phyloP scores from a whole-genome alignment of 2,329 filamentous ascomycete species.

The Emericellopsis cladophorae region DNA sequence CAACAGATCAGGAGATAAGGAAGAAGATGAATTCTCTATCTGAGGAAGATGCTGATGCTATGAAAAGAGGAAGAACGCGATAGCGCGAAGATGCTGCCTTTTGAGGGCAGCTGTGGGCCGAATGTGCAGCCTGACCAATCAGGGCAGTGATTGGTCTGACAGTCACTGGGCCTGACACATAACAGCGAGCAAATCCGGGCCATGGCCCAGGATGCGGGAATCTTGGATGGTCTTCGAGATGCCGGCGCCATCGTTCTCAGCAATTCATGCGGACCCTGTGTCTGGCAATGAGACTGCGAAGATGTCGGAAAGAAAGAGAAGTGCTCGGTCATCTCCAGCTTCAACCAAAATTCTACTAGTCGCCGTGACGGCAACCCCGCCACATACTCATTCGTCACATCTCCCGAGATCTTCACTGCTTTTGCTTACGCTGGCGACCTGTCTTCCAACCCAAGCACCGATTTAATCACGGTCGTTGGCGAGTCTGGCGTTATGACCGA shows the following conservation, averaged over 20 bases:
- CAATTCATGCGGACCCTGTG: conserved; percentile 88
- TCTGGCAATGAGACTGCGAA: conserved; percentile 87
- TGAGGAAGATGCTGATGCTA: no score
- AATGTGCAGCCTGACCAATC: no score
- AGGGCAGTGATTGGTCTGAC: no score
- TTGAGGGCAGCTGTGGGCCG: no score
- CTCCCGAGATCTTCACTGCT: conserved; percentile 79
- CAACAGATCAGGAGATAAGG: no score
- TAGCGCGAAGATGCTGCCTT: no score
- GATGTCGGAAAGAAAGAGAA: conserved; percentile 91
- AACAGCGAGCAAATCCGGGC: conserved; percentile 97
- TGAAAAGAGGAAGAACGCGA: no score
- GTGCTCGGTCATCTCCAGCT: conserved; percentile 96
- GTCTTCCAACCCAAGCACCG: conserved; percentile 90
- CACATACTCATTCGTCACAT: conserved; percentile 87
- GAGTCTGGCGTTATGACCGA: no score
- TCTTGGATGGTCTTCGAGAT: conserved; percentile 89
- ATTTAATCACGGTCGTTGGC: conserved; percentile 54
- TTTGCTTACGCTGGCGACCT: conserved; percentile 73
- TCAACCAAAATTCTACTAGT: conserved; percentile 99
- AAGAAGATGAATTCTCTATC: no score
- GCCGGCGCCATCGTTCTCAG: conserved; percentile 90
- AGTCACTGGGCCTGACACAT: no score
- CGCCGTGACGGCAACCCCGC: conserved; percentile 94
- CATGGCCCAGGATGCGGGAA: conserved; percentile 80